These are phyloP conservation scores for Funneliformis geosporum DNA, from an alignment of 192 early-diverging fungal genomes.

Conservation along the genomic window DNA sequence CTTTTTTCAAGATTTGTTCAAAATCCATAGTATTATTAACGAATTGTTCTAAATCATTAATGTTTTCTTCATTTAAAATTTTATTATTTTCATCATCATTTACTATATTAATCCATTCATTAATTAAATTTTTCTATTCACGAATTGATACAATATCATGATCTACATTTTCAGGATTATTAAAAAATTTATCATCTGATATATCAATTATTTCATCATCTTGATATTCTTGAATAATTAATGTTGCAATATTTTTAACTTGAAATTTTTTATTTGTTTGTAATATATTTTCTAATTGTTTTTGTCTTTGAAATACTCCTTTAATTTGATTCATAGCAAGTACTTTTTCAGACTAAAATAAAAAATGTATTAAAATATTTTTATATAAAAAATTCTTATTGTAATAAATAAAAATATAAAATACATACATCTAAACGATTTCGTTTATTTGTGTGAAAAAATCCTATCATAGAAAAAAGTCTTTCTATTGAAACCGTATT, in stretches of 20 bases:
- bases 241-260: neutral
- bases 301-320: neutral
- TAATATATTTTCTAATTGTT: neutral
- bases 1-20: neutral
- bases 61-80: no score
- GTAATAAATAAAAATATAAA: neutral
- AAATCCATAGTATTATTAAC: neutral
- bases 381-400: neutral
- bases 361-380: neutral
- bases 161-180: no score
- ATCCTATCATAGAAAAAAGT: neutral
- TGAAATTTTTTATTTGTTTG: neutral
- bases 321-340: neutral
- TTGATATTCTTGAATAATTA: no score
- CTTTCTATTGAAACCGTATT: neutral
- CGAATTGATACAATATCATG: neutral
- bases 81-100: neutral
- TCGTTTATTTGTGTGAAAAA: neutral
- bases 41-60: neutral
- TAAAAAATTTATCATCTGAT: no score
- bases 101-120: neutral
- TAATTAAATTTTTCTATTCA: neutral
- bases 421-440: neutral
- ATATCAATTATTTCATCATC: no score
- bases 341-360: neutral